Evolutionary conservation across 805 yeast genomes (phyloP), one percentile per base, ranked within the genome.

Genomic region (Maudiozyma barnettii): DNA sequence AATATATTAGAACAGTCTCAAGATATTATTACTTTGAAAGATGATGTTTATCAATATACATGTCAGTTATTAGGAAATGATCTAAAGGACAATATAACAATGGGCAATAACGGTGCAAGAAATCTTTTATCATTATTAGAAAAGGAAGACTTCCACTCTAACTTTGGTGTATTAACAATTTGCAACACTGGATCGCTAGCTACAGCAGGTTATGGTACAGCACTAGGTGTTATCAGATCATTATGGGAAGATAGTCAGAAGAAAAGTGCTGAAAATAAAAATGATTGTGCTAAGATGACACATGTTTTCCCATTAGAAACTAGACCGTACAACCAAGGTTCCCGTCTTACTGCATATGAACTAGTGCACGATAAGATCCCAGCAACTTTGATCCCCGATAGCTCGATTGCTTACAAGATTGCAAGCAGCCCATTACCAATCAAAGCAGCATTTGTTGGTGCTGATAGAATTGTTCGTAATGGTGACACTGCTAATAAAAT

Each of bases 401-500:
- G 88, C 49, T 90, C 91, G 91, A 95, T 84, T 1, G 79, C 95
- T 0, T 82, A 90, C 40, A 72, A 89, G 49, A 72, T 90, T 45
- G 70, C 60, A 48, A 58, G 58, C 5, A 56, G 58, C 31, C 54
- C 44, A 52, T 55, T 87, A 12, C 95, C 95, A n/a, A 77, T 93
- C 48, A 83, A 84, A 62, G 86, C 88, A 44, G 82, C 90, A 20
- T 85, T 89, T 47, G 96, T 87, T 4, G 99, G 99, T 41, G 96
- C 98, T 13, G 99, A 91, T 61, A 77, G 99, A 63, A 84, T 91
- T 36, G 97, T 90, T 3, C 72, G 75, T 26, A 91, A 91, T 62
- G 99, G 99, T 45, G 99, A 91, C 61, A 81, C 96, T 29, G 98
- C 98, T 1, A 91, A 91, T 68, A 91, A 91, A 68, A 91, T 91